These are phyloP conservation scores for Fonsecaea nubica DNA, from an alignment of 2,329 filamentous ascomycete genomes.

Conservation along the genomic window DNA sequence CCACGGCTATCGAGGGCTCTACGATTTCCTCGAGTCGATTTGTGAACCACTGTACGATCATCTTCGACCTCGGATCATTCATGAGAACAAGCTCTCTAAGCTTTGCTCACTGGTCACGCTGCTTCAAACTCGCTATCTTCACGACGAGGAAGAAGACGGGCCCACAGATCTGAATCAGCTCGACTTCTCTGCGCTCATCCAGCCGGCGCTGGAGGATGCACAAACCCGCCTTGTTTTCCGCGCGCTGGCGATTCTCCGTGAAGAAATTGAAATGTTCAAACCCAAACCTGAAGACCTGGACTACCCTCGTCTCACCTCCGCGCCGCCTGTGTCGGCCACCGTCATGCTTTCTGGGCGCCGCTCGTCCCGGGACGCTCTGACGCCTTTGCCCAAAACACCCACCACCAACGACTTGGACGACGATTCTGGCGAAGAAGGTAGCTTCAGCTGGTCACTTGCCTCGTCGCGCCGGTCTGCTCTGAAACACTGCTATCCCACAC, in stretches of 20 bases:
- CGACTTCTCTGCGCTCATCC: conserved; percentile 67
- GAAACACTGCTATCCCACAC: conserved; percentile 61
- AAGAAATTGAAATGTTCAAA: conserved; percentile 71
- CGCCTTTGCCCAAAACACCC: conserved; percentile 45
- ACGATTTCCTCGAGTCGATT: conserved; percentile 70
- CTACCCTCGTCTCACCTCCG: conserved; percentile 61
- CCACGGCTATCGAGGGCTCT: conserved; percentile 65
- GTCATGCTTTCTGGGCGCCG: conserved; percentile 43
- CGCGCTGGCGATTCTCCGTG: conserved; percentile 66
- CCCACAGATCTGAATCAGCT: conserved; percentile 60
- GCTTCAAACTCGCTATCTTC: conserved; percentile 70
- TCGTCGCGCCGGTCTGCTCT: conserved; percentile 35
- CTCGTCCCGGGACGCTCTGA: conserved; percentile 44
- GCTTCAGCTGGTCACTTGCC: conserved; percentile 34
- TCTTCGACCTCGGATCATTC: conserved; percentile 68
- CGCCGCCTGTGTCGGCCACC: conserved; percentile 44
- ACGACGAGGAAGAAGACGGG: conserved; percentile 62
- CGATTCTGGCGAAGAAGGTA: conserved; percentile 47
- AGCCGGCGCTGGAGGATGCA: conserved; percentile 70
- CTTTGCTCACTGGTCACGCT: conserved; percentile 71
- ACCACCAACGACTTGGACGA: conserved; percentile 57
- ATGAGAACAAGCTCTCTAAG: conserved; percentile 70
- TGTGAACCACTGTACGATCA: conserved; percentile 73
- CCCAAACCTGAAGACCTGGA: conserved; percentile 70
- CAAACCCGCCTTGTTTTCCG: conserved; percentile 72